A percentile compares a stretch with the other conserved stretches of the same genome.
These are phyloP conservation scores for Colletotrichum liaoningense DNA, from an alignment of 2,329 filamentous ascomycete species.

Conservation along the genomic window DNA sequence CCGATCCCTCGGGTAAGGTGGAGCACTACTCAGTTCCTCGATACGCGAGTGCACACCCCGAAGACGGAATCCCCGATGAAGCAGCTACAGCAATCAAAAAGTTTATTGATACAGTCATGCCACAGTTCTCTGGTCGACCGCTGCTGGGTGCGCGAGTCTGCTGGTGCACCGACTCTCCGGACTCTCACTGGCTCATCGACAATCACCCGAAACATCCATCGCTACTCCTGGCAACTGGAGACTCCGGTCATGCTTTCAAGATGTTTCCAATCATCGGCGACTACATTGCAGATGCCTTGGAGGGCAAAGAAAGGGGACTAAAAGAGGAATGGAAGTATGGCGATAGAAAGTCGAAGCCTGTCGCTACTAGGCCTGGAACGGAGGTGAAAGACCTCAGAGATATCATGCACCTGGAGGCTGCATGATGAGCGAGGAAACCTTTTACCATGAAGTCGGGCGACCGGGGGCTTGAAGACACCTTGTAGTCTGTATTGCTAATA, in stretches of 20 bases:
- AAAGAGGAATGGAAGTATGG: constrained; percentile 39
- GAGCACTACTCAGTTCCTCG: constrained; percentile 32
- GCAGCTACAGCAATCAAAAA: constrained; percentile 21
- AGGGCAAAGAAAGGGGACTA: constrained; percentile 34
- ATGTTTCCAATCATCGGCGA: constrained; percentile 42
- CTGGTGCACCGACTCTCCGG: constrained; percentile 48
- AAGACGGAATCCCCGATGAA: constrained; percentile 35
- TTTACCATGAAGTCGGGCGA: background rate
- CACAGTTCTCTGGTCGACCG: constrained; percentile 40
- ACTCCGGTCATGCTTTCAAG: constrained; percentile 43
- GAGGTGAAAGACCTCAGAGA: constrained; percentile 40
- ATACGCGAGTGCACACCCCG: constrained; percentile 31
- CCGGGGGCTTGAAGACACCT: too few species aligned
- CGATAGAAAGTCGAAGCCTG: constrained; percentile 31
- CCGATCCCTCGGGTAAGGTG: constrained; percentile 23
- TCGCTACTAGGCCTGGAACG: constrained; percentile 35
- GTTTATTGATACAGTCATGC: constrained; percentile 38
- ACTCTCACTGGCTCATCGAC: constrained; percentile 48
- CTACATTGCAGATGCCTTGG: constrained; percentile 39
- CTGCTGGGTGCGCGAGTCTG: constrained; percentile 41
- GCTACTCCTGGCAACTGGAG: constrained; percentile 39
- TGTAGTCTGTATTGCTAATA: background rate
- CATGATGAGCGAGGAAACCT: background rate
- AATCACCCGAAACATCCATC: constrained; percentile 35
- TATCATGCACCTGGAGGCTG: constrained; percentile 20